Evolutionary conservation across 2,329 filamentous ascomycete genomes (phyloP), one percentile per base, ranked within the genome.

Genomic region (Exophiala bonariae): DNA sequence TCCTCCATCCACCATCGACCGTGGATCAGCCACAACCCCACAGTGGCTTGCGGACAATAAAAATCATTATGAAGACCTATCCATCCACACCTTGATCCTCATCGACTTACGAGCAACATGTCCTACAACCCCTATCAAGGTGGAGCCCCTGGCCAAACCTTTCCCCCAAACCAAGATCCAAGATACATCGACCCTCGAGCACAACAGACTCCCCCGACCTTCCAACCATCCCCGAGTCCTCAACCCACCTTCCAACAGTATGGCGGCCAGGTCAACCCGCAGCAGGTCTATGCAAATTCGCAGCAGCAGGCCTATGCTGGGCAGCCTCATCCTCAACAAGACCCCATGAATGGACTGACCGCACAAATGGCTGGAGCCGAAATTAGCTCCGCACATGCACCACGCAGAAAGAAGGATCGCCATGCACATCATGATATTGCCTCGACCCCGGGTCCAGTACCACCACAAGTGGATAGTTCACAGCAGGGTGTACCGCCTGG

Each of bases 341-440:
- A 55, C 47, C 41, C 22, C 22, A 44, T 49, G 35, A 54, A 57
- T 37, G 71, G 69, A 3, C 57, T 78, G 42, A 57, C 70, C 10
- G 78, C 82, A 45, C 89, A 95, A 67, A 86, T 95, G 85, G 84
- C 85, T 33, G 83, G 82, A 50, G 81, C 95, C 79, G 83, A 78
- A 32, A 73, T 95, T 57, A 82, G 78, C 26, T 68, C 63, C 48
- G 78, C 62, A 50, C 67, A 67, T 50, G 66, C 67, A 55, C 71
- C 67, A 30, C 68, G 73, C 41, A 86, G 91, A 77, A 97, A 96
- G 82, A 96, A 96, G 78, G 87, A 96, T 66, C 82, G 89, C 50
- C 92, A 97, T 70, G 92, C 91, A 55, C 87, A 95, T 68, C 92
- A 97, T 67, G 85, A 82, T 31, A 81, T 97, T 43, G 89, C 92